Evolutionary conservation across 176 grass and related monocot genomes (phyloP).

Genomic region (Ananas comosus): DNA sequence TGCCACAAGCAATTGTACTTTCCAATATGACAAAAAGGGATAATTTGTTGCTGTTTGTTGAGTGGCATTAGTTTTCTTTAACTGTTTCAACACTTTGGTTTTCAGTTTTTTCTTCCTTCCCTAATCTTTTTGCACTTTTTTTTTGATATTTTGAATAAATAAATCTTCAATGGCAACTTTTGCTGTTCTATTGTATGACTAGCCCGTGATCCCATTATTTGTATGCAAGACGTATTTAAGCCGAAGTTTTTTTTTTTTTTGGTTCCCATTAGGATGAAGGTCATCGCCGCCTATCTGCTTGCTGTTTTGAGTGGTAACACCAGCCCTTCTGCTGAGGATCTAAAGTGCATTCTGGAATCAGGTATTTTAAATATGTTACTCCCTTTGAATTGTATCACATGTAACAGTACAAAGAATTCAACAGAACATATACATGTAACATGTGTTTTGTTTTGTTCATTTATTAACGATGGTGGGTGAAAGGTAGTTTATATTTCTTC

Average conservation of each 20-base stretch:
- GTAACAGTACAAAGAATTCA: neutral
- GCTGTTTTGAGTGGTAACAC: conserved; percentile 15
- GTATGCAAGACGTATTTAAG: neutral
- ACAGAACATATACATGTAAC: neutral
- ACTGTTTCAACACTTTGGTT: too few species aligned
- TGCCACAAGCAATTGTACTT: too few species aligned
- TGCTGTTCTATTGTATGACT: too few species aligned
- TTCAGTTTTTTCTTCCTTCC: too few species aligned
- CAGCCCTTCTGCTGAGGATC: conserved; percentile 12
- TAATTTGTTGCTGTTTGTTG: too few species aligned
- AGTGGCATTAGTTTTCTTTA: too few species aligned
- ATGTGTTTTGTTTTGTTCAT: neutral
- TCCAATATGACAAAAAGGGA: too few species aligned
- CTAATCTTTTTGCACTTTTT: too few species aligned
- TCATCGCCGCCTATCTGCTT: conserved; percentile 17
- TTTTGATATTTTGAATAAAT: too few species aligned
- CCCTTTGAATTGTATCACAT: neutral
- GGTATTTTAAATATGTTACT: neutral
- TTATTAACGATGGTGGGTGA: neutral
- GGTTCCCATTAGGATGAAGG: conserved; percentile 11
- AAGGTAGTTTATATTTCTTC: too few species aligned
- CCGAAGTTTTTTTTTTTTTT: neutral
- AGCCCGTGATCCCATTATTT: too few species aligned
- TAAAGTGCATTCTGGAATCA: conserved; percentile 16
- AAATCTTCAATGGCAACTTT: too few species aligned